Conservation (phyloP, 768 basidiomycete species). For the Mycena albidolilacea region DNA sequence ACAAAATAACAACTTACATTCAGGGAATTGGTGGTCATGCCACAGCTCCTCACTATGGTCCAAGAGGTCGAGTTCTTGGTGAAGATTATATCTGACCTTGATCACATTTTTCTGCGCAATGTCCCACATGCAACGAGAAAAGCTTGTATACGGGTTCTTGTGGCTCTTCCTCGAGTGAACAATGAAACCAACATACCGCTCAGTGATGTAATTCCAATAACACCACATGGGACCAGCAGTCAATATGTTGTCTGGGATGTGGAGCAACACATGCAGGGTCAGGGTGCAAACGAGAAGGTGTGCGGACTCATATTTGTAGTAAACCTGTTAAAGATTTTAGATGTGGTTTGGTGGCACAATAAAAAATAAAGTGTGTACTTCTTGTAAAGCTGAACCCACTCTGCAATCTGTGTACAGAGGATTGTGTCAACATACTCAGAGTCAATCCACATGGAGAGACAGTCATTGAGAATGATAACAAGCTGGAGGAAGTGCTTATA, state of each 20-base stretch:
- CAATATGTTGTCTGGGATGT: slow-evolving; percentile 23
- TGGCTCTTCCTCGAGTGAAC: slow-evolving; percentile 22
- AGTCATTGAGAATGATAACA: slow-evolving; percentile 1
- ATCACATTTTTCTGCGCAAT: slow-evolving; percentile 13
- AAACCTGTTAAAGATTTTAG: slow-evolving; percentile 4
- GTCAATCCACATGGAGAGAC: slow-evolving; percentile 5
- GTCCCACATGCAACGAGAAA: slow-evolving; percentile 22
- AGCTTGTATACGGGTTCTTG: slow-evolving; percentile 9
- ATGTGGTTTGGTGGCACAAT: not conserved
- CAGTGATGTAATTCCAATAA: slow-evolving; percentile 21
- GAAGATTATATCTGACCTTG: slow-evolving; percentile 9
- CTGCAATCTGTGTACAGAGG: not conserved
- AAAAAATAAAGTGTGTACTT: not conserved
- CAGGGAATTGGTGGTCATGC: not conserved
- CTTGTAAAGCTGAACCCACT: slow-evolving; percentile 16
- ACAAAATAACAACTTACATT: not conserved
- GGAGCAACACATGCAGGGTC: slow-evolving; percentile 3
- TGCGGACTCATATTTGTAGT: slow-evolving; percentile 13
- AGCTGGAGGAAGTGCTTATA: slow-evolving; percentile 16
- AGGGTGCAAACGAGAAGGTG: not conserved
- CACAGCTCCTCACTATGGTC: slow-evolving; percentile 2
- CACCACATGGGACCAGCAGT: slow-evolving; percentile 27
- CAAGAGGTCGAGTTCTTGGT: slow-evolving; percentile 14
- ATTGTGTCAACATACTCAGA: slow-evolving; percentile 12
- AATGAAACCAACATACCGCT: slow-evolving; percentile 19